Evolutionary conservation across 2,329 filamentous ascomycete genomes (phyloP).

Genomic region (Thelonectria rubi): DNA sequence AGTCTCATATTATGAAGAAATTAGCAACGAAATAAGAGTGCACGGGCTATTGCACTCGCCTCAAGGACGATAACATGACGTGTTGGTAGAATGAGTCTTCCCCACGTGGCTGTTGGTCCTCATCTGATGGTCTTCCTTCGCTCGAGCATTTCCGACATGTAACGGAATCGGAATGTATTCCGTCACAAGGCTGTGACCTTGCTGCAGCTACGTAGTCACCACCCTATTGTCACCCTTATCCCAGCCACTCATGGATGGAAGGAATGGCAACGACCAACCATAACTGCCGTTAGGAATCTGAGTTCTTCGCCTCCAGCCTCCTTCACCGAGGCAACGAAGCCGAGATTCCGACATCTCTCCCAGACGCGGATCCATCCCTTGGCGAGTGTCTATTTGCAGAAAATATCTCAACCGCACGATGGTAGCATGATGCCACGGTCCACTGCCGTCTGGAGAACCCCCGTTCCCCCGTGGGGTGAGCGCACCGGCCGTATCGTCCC

Average conservation of each 20-base stretch:
- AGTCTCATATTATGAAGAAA: no score
- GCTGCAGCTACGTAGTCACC: not conserved
- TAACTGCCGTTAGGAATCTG: not conserved
- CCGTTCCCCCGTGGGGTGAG: not conserved
- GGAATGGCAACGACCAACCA: not conserved
- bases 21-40: no score
- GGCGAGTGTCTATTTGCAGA: not conserved
- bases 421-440: not conserved
- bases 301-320: not conserved
- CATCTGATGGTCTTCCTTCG: not conserved
- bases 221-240: not conserved
- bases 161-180: not conserved
- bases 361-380: not conserved
- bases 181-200: not conserved
- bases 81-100: no score
- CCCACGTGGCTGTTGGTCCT: not conserved
- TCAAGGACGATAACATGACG: no score
- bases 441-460: not conserved
- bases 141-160: not conserved
- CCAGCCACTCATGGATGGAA: not conserved
- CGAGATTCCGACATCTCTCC: not conserved
- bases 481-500: not conserved
- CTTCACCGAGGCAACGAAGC: not conserved
- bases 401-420: not conserved
- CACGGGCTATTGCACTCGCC: no score